phyloP scores from a whole-genome alignment of 495 filamentous ascomycete genomes.

The Penicillium psychrofluorescens region DNA sequence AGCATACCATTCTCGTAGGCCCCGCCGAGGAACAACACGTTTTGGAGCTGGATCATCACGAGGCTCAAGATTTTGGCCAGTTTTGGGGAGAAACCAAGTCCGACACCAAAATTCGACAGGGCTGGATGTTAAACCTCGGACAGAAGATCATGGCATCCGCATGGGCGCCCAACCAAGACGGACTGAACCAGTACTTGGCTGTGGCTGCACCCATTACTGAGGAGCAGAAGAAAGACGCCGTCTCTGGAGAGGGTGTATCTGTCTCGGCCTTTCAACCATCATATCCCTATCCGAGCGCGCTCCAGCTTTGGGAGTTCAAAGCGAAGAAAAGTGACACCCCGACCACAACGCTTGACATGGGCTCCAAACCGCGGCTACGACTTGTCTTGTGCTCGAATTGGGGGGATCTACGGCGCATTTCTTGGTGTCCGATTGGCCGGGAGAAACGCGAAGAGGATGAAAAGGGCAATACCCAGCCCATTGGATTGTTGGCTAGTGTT shows the following conservation, averaged over 20 bases:
- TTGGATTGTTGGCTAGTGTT: constrained; percentile 57
- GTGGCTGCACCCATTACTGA: constrained; percentile 34
- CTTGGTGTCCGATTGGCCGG: constrained; percentile 54
- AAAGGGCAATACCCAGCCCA: constrained; percentile 17
- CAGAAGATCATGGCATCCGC: constrained; percentile 42
- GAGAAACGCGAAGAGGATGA: constrained; percentile 26
- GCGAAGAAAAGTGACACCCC: constrained; percentile 17
- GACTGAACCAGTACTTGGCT: constrained; percentile 48
- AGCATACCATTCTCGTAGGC: constrained; percentile 46
- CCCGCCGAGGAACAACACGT: constrained; percentile 34
- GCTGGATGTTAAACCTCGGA: constrained; percentile 54
- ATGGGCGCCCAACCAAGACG: constrained; percentile 51
- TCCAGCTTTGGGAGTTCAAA: constrained; percentile 56
- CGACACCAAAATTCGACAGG: constrained; percentile 28
- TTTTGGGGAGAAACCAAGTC: constrained; percentile 30
- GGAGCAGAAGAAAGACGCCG: constrained; percentile 21
- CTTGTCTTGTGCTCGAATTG: constrained; percentile 56
- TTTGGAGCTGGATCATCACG: constrained; percentile 32
- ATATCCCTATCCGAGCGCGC: constrained; percentile 35
- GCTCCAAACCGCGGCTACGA: constrained; percentile 29
- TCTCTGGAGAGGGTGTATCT: constrained; percentile 4
- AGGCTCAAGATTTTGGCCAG: constrained; percentile 34
- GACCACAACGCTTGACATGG: constrained; percentile 32
- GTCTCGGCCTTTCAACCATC: constrained; percentile 42
- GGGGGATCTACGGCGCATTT: constrained; percentile 51